These are phyloP conservation scores for Conringia planisiliqua DNA, from an alignment of 345 rosid genomes.

Conservation along the genomic window DNA sequence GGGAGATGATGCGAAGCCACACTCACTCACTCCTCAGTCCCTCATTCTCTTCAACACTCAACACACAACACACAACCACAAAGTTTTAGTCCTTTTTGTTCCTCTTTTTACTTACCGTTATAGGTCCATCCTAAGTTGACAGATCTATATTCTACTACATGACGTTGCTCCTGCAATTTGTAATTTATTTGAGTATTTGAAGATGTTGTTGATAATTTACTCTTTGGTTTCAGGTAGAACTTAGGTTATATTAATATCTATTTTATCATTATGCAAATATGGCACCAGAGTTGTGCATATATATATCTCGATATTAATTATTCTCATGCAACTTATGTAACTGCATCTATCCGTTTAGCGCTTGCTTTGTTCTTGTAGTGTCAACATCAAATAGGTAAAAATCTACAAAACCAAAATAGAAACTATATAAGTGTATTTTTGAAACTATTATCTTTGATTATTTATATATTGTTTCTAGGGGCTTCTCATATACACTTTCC, in stretches of 20 bases:
- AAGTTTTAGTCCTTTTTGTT: slow-evolving; percentile 15
- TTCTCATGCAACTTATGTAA: slow-evolving; percentile 4
- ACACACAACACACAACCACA: slow-evolving; percentile 18
- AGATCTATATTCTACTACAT: not conserved
- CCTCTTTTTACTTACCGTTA: slow-evolving; percentile 16
- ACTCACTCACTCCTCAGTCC: not conserved
- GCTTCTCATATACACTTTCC: slow-evolving; percentile 12
- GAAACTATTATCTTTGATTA: not conserved
- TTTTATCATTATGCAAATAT: not conserved
- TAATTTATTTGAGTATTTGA: not conserved
- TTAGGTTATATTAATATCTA: not conserved
- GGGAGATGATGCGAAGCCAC: slow-evolving; percentile 35
- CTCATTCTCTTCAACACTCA: slow-evolving; percentile 7
- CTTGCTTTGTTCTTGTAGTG: not conserved
- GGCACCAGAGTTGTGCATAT: not conserved
- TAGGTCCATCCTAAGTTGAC: slow-evolving; percentile 22
- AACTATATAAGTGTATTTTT: not conserved
- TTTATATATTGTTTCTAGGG: not conserved
- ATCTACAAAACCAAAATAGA: slow-evolving; percentile 1
- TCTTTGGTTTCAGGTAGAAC: not conserved
- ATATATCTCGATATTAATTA: not conserved
- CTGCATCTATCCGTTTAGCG: not conserved
- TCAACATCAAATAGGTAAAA: slow-evolving; percentile 5
- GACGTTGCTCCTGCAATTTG: slow-evolving; percentile 9
- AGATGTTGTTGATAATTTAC: not conserved